Evolutionary conservation across 164 flowering plant species (phyloP), one percentile per base, ranked within the genome.

Genomic region (Sedum album): DNA sequence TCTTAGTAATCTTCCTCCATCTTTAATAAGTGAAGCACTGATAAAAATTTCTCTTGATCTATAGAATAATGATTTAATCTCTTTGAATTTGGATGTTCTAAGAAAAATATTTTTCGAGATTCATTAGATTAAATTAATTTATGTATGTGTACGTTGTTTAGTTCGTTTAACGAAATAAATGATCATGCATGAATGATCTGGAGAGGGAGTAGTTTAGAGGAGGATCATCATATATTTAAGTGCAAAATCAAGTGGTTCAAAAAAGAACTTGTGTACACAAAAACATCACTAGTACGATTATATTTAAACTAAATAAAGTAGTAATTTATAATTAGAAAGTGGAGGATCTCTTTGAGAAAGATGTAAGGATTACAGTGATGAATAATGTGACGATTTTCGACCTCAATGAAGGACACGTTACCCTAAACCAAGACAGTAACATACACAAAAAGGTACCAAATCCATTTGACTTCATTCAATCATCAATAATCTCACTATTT

Each of bases 391-490:
- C 36, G 35, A 6, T 26, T 26, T 28, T 49, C n/a, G 36, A 7
- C 11, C 10, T 23, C n/a, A 30, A 38, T 48, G 38, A 63, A 67
- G 73, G 81, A 80, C 83, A 80, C 82, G 83, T 78, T 53, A 9
- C 69, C 69, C 21, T 20, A 15, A 39, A 57, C 33, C 46, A 65
- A 65, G 26, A 33, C 46, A 65, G 66, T 71, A 66, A 78, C 65
- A 62, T 70, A 69, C 65, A 41, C 31, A 66, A 81, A 82, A 74
- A 80, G 83, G 82, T 71, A 81, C 84, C 84, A 72, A 77, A 81
- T 78, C 71, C 70, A 17, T 67, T 81, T 79, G 81, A 79, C 80
- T 77, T 76, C 65, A 68, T 26, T 68, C 61, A 55, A n/a, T 64
- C 66, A 38, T 20, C 30, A 53, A 21, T 26, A 35, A 36, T 65